Base-by-base conservation (phyloP, 2,329 filamentous ascomycete genomes). In the Peltaster fructicola region DNA sequence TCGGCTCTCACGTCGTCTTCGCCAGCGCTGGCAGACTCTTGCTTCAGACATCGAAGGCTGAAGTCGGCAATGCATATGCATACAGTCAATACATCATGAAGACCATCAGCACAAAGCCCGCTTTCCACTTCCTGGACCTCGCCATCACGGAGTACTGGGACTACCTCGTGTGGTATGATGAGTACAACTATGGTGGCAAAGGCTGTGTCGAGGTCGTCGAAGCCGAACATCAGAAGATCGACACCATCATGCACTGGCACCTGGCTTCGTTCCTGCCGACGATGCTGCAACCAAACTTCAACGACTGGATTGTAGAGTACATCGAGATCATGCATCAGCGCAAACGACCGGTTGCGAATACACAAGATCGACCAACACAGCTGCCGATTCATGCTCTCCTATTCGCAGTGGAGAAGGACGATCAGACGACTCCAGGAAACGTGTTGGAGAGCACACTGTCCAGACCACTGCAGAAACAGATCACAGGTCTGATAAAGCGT, bases 131-230 rank as follows among this genome's bases (percentile, higher is more conserved):
- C 46, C 72, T 99, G 34, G 88, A 98, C 41, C 63, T 99, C 3
- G 80, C 93, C 40, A 88, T 99, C 51, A 92, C 85, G 38, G 88
- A 98, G 48, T 99, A 93, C 52, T 99, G 88, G 88, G 88, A 99
- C 50, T 95, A 93, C 43, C 69, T 99, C 0, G 73, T 93, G 4
- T 99, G 88, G 88, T 95, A 95, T 39, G 88, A 99, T 40, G 81
- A 93, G 52, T 93, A 85, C 61, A 98, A 99, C 57, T 95, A 95
- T 43, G 90, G 88, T 27, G 88, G 88, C 32, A 90, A 90, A 44
- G 88, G 79, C 4, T 92, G 81, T 37, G 69, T 74, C 24, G 69
- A 88, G 41, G 78, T 93, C 3, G 63, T 76, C 6, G 72, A 73
- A 38, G 61, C 61, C 7, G 80, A 85, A 39, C 70, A 76, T 21